A percentile compares a stretch with the other conserved stretches of the same genome.
phyloP scores from a whole-genome alignment of 345 rosid genomes.

The Hibiscus syriacus region DNA sequence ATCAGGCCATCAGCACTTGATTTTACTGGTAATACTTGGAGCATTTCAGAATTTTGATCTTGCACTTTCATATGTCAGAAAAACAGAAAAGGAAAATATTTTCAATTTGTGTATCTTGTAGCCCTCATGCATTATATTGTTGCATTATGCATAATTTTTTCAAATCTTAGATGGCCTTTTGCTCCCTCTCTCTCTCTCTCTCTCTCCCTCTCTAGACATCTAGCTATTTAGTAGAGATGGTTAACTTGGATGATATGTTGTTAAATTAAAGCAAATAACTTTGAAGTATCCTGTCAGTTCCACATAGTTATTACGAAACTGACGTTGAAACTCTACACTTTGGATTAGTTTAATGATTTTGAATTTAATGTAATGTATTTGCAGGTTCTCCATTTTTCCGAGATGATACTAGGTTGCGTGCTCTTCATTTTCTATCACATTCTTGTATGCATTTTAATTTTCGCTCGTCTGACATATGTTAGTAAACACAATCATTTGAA shows the following conservation, averaged over 20 bases:
- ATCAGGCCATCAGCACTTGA: slow-evolving; percentile 84
- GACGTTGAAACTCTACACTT: not conserved
- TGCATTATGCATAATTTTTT: not conserved
- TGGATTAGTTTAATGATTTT: no score
- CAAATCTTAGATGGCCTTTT: not conserved
- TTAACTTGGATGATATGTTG: no score
- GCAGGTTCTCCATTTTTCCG: no score
- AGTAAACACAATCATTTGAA: slow-evolving; percentile 4
- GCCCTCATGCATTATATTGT: not conserved
- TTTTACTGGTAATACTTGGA: slow-evolving; percentile 87
- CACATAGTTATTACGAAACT: not conserved
- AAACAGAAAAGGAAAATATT: not conserved
- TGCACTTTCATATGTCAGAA: not conserved
- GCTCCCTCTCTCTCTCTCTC: no score
- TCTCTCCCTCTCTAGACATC: no score
- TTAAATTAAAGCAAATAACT: not conserved
- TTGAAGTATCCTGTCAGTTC: not conserved
- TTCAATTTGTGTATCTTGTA: not conserved
- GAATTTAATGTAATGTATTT: no score
- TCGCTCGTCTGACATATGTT: not conserved
- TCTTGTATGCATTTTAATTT: no score
- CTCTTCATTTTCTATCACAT: slow-evolving; percentile 97
- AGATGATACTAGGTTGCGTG: slow-evolving; percentile 94
- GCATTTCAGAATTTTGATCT: not conserved
- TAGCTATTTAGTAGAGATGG: no score